Evolutionary conservation across 331 rosid species (phyloP), one percentile per base, ranked within the genome.

Genomic region (Acacia pycnantha): DNA sequence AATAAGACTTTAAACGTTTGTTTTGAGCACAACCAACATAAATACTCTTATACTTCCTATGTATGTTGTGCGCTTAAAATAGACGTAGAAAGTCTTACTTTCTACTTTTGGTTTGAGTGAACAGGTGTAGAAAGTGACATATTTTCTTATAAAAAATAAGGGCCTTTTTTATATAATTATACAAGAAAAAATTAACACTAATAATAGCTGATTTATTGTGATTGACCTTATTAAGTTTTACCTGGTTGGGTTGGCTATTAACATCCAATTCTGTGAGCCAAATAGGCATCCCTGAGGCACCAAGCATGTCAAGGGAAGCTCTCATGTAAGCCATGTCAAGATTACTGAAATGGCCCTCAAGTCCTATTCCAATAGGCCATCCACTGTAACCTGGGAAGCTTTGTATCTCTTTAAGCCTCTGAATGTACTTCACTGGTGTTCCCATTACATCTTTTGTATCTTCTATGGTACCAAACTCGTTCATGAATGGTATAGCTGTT

Each of bases 231-330:
- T 9, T 4, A 5, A 68, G 27, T 74, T 59, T 59, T 83, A 90
- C 98, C 92, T 90, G 96, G 18, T 54, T 81, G 35, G 83, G 84
- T 64, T 84, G 76, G 15, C 11, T 62, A 43, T 26, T 67, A 44
- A 92, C 90, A 80, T 94, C 98, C 43, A 94, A 1, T 84, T 94
- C 98, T 8, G 98, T 89, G 2, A 94, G 80, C 98, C 97, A 94
- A 79, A 94, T 53, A 8, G 97, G 93, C 1, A 75, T 79, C 4
- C 89, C 79, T 8, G 91, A 80, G 16, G 90, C 81, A 8, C 85
- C 94, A 73, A 94, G 97, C 11, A 47, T 73, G 71, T 92, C 98
- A 50, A 92, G 77, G 33, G 92, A 76, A 31, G 97, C 74, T 83
- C 97, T 89, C 33, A 92, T 65, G 62, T 90, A 94, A 67, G 95